These are phyloP conservation scores for Dipodascopsis uninucleata DNA, from an alignment of 805 yeast genomes.

Conservation along the genomic window DNA sequence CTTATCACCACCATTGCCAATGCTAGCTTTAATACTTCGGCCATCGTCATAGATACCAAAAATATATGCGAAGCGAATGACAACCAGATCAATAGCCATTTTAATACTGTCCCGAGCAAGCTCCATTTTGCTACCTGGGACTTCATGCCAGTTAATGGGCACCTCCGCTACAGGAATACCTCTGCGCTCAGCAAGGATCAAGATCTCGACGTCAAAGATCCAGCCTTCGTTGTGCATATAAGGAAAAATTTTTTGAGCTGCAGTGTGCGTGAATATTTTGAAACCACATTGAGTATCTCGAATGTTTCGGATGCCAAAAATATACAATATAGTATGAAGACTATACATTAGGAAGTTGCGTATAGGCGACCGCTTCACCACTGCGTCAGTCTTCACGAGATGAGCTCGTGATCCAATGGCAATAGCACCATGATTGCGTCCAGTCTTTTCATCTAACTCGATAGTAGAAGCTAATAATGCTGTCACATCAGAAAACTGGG, in stretches of 20 bases:
- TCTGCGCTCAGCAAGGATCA: slow-evolving; percentile 74
- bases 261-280: slow-evolving; percentile 75
- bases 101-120: slow-evolving; percentile 83
- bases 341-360: slow-evolving; percentile 92
- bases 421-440: slow-evolving; percentile 47
- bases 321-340: slow-evolving; percentile 75
- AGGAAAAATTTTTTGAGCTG: slow-evolving; percentile 69
- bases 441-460: background rate
- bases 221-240: slow-evolving; percentile 94
- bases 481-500: slow-evolving; percentile 64
- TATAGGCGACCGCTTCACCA: slow-evolving; percentile 84
- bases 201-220: slow-evolving; percentile 95
- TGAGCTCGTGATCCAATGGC: slow-evolving; percentile 95
- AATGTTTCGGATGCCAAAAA: slow-evolving; percentile 83
- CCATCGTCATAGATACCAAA: slow-evolving; percentile 62
- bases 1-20: no score
- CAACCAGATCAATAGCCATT: slow-evolving; percentile 92
- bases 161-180: slow-evolving; percentile 66
- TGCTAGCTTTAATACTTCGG: no score
- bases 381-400: slow-evolving; percentile 93
- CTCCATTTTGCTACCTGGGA: slow-evolving; percentile 90
- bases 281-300: slow-evolving; percentile 98
- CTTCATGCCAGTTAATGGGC: slow-evolving; percentile 94
- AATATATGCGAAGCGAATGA: slow-evolving; percentile 82
- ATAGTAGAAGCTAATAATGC: slow-evolving; percentile 13